Evolutionary conservation across 2,329 filamentous ascomycete species (phyloP), one percentile per base, ranked within the genome.

Genomic region (Aspergillus sp.): DNA sequence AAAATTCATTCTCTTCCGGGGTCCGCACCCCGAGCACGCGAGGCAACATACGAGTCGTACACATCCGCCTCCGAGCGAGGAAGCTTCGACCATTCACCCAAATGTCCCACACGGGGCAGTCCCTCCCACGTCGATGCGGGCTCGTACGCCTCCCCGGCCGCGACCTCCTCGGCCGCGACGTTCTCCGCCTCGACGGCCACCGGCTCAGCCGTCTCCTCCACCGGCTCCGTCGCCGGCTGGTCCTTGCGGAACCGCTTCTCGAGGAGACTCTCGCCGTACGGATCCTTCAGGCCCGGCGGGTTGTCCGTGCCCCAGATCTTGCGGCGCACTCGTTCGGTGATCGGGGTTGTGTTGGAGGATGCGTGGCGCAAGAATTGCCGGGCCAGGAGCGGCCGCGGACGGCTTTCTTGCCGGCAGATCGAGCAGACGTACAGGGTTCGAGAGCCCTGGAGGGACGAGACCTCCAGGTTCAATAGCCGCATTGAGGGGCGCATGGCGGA

Each of bases 61-160:
- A 58, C 51, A 66, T 80, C 71, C 13, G 64, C 62, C 13, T 65
- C 56, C 29, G 66, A 65, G 44, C 70, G 64, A 34, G 71, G 70
- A 19, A 68, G 55, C 40, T 75, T 63, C 34, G 58, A 64, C 72
- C 73, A 78, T 52, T 64, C 67, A 38, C 69, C 72, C 44, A 76
- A 63, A 53, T 77, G 75, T 5, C 85, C 85, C 31, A 87, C 73
- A 46, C 69, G 71, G 58, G 80, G 74, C 53, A 88, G 66, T 0
- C 78, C 79, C 49, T 81, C 71, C 78, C 80, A 82, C 3, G 71
- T 77, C 31, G 65, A 65, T 21, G 81, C 76, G 16, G 73, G 72
- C 47, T 71, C 63, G 66, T 83, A 83, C 13, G 29, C 38, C 9
- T 38, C 45, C 3, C 14, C 48, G 16, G 11, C 19, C 21, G 45